Percentiles rank a stretch among this genome's conserved stretches.
phyloP scores from a whole-genome alignment of 805 yeast species.

The Dipodascopsis uninucleata region DNA sequence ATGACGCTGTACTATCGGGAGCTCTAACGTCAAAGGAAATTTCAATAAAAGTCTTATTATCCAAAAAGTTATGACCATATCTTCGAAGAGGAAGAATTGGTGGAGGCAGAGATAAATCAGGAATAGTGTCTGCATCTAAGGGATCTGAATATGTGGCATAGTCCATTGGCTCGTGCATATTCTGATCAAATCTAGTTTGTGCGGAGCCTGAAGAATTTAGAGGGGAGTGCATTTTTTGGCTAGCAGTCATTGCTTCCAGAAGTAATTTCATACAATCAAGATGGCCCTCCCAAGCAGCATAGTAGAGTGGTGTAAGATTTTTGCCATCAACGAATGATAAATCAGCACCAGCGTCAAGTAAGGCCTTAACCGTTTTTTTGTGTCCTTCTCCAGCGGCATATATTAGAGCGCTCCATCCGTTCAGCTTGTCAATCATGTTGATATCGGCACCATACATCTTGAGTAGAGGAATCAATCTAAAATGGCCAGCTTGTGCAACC shows the following conservation, averaged over 20 bases:
- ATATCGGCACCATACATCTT: constrained; percentile 56
- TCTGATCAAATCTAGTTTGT: not conserved
- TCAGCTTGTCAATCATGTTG: constrained; percentile 75
- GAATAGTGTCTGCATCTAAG: constrained; percentile 64
- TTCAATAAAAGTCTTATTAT: constrained; percentile 81
- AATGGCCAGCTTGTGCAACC: constrained; percentile 79
- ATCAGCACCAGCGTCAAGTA: constrained; percentile 72
- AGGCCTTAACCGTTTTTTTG: constrained; percentile 59
- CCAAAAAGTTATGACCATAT: constrained; percentile 94
- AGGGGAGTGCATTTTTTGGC: not conserved
- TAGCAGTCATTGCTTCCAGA: constrained; percentile 38
- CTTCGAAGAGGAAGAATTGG: constrained; percentile 91
- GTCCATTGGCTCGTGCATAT: constrained; percentile 2
- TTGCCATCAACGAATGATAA: constrained; percentile 69
- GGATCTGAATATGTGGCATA: not conserved
- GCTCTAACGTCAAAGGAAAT: constrained; percentile 55
- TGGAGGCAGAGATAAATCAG: constrained; percentile 89
- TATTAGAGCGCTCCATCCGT: constrained; percentile 91
- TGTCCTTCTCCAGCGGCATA: constrained; percentile 88
- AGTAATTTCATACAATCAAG: constrained; percentile 72
- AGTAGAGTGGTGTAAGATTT: constrained; percentile 73
- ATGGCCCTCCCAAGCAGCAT: constrained; percentile 94
- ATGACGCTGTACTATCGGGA: constrained; percentile 38
- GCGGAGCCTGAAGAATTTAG: not conserved
- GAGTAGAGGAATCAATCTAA: constrained; percentile 61